phyloP scores from a whole-genome alignment of 305 asterid genomes.

The Plantago lanceolata region DNA sequence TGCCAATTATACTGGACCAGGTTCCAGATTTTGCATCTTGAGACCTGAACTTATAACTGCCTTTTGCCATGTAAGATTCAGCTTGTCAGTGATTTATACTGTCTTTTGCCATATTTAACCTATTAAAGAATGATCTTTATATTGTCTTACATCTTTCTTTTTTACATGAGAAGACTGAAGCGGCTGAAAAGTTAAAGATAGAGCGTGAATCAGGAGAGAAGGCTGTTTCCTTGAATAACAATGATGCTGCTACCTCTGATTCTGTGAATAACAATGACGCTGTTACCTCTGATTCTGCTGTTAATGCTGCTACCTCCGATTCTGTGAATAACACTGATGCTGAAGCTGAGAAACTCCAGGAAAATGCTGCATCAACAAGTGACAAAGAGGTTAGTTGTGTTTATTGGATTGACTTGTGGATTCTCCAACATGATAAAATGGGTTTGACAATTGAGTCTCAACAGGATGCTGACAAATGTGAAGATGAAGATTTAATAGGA shows the following conservation, averaged over 20 bases:
- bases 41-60: slow-evolving; percentile 84
- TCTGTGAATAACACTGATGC: slow-evolving; percentile 18
- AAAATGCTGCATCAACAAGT: slow-evolving; percentile 29
- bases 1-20: slow-evolving; percentile 73
- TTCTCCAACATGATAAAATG: slow-evolving; percentile 12
- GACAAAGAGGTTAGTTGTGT: slow-evolving; percentile 38
- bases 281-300: neutral
- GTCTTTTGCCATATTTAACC: slow-evolving; percentile 49
- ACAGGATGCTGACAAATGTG: slow-evolving; percentile 40
- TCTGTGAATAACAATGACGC: slow-evolving; percentile 33
- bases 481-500: slow-evolving; percentile 31
- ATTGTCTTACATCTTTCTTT: slow-evolving; percentile 15
- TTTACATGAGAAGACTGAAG: slow-evolving; percentile 49
- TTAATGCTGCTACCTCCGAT: slow-evolving; percentile 21
- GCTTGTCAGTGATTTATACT: slow-evolving; percentile 25
- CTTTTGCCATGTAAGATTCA: slow-evolving; percentile 66
- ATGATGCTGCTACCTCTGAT: slow-evolving; percentile 27
- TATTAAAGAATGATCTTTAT: slow-evolving; percentile 13
- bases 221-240: slow-evolving; percentile 35
- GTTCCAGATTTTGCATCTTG: slow-evolving; percentile 83
- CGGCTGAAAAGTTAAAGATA: slow-evolving; percentile 49
- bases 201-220: slow-evolving; percentile 38
- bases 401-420: slow-evolving; percentile 15
- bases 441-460: slow-evolving; percentile 16
- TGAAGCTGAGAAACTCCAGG: slow-evolving; percentile 29